phyloP scores from a whole-genome alignment of 1,284 basidiomycete genomes.

The Boletus smithii region DNA sequence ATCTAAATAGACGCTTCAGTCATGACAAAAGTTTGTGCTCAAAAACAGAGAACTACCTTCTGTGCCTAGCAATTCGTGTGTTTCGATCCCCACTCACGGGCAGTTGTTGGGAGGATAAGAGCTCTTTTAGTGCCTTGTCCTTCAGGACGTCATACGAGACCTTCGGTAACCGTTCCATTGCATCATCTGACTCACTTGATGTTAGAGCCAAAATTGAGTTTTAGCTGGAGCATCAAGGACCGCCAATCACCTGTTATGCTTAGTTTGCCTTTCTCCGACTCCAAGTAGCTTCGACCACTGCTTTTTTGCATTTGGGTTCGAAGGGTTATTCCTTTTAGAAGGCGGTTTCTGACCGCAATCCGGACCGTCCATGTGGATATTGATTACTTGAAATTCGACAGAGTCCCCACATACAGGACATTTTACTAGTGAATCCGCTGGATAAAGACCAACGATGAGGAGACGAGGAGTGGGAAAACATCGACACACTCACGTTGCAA shows the following conservation, averaged over 20 bases:
- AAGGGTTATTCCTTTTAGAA: conserved; percentile 16
- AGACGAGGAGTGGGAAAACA: not conserved
- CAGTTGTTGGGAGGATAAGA: conserved; percentile 51
- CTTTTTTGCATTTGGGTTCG: conserved; percentile 29
- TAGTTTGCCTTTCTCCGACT: conserved; percentile 43
- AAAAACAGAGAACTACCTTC: conserved; percentile 42
- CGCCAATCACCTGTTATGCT: conserved; percentile 36
- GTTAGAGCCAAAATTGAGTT: conserved; percentile 20
- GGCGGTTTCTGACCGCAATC: conserved; percentile 45
- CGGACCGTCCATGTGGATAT: conserved; percentile 50
- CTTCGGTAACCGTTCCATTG: conserved; percentile 55
- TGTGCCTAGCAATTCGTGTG: conserved; percentile 54
- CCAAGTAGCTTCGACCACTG: conserved; percentile 54
- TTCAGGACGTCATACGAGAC: conserved; percentile 63
- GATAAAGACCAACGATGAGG: conserved; percentile 2
- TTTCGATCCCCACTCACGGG: conserved; percentile 51
- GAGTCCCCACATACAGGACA: conserved; percentile 57
- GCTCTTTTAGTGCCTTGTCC: conserved; percentile 58
- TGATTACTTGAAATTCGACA: conserved; percentile 47
- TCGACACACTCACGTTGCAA: conserved; percentile 18
- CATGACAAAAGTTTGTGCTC: not conserved
- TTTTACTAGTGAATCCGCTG: conserved; percentile 38
- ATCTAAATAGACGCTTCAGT: conserved; percentile 39
- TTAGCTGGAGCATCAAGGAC: conserved; percentile 2
- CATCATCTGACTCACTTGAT: conserved; percentile 33